A percentile compares a stretch with the other conserved stretches of the same genome.
Evolutionary conservation across 768 basidiomycete species (phyloP).

Genomic region (Tricholoma bakamatsutake): DNA sequence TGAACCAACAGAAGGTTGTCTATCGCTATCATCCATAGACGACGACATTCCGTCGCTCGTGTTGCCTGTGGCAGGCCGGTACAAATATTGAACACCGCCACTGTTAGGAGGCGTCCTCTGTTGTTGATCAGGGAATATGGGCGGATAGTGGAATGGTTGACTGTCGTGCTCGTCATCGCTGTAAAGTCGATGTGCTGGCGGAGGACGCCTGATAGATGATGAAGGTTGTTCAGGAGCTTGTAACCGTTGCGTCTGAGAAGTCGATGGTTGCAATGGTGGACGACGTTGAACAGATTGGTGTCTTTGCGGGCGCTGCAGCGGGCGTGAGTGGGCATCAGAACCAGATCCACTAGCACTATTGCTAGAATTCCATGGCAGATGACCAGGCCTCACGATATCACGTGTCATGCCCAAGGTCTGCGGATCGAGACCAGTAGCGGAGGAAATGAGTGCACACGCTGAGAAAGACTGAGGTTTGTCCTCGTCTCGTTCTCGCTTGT

Average conservation of each 20-base stretch:
- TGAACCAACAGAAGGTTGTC: no score
- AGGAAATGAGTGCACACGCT: constrained; percentile 1
- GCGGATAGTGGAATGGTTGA: background rate
- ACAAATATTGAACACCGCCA: background rate
- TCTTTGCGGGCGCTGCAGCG: background rate
- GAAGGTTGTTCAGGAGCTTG: background rate
- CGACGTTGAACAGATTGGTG: background rate
- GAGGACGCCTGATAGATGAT: background rate
- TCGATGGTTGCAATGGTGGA: background rate
- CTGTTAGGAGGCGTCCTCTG: background rate
- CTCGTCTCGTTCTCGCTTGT: constrained; percentile 59
- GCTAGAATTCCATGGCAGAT: background rate
- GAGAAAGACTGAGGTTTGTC: constrained; percentile 31
- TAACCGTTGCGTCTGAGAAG: background rate
- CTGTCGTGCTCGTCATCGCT: background rate
- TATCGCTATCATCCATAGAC: no score
- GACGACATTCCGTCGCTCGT: background rate
- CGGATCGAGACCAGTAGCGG: background rate
- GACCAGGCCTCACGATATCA: background rate
- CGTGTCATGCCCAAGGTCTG: background rate
- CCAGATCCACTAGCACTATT: background rate
- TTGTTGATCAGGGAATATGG: background rate
- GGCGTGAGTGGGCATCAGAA: background rate
- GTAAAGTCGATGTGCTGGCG: background rate
- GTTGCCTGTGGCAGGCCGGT: background rate